Percentiles rank a stretch among this genome's conserved stretches.
These are phyloP conservation scores for Sapria himalayana DNA, from an alignment of 345 rosid genomes.

Conservation along the genomic window DNA sequence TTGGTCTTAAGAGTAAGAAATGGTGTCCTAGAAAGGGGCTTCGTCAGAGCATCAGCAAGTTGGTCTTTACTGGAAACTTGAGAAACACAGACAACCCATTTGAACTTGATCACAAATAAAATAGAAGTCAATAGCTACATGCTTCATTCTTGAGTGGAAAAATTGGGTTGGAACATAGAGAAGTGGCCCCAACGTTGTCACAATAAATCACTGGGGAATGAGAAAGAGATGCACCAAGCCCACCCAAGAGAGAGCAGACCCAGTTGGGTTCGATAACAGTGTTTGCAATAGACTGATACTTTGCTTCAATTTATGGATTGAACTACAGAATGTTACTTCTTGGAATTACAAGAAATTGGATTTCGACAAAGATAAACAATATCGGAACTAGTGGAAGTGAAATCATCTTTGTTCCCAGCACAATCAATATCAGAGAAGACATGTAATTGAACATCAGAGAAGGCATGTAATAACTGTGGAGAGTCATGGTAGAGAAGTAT, in stretches of 20 bases:
- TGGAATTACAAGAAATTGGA: neutral
- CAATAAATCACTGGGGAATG: neutral
- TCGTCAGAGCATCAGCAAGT: neutral
- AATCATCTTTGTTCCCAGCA: neutral
- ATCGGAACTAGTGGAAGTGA: neutral
- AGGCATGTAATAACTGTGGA: too few species aligned
- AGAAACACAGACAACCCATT: neutral
- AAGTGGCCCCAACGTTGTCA: too few species aligned
- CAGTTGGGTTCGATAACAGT: too few species aligned
- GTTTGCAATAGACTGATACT: too few species aligned
- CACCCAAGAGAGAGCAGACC: too few species aligned
- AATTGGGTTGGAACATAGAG: too few species aligned
- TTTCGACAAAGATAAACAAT: neutral
- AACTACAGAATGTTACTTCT: too few species aligned
- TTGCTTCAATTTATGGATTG: too few species aligned
- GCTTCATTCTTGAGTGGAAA: too few species aligned
- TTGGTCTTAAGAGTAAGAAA: too few species aligned
- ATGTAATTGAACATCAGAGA: too few species aligned
- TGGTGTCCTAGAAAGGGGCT: neutral
- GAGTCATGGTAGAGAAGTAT: neutral
- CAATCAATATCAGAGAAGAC: neutral
- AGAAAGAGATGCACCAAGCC: neutral
- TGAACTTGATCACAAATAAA: neutral
- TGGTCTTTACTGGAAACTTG: neutral
- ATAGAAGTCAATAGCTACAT: too few species aligned